A percentile compares a stretch with the other conserved stretches of the same genome.
Conservation (phyloP, 140 eudicot genomes). For the Senecio squalidus region DNA sequence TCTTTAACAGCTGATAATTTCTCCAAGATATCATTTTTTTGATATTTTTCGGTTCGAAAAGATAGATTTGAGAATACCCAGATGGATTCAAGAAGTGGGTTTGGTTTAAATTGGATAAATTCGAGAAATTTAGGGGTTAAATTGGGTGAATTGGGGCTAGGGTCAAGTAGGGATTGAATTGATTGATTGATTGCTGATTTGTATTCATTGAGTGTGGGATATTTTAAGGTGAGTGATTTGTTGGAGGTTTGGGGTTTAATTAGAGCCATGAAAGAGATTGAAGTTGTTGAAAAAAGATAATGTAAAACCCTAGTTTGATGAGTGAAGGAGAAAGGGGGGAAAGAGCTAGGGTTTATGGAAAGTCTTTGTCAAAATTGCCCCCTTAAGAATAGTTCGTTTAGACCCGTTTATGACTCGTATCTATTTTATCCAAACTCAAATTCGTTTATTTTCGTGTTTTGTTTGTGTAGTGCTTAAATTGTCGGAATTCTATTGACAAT, state of each 20-base stretch:
- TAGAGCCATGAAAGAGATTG: slow-evolving; percentile 28
- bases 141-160: slow-evolving; percentile 14
- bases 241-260: slow-evolving; percentile 27
- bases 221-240: slow-evolving; percentile 17
- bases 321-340: not conserved
- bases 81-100: slow-evolving; percentile 62
- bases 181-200: slow-evolving; percentile 36
- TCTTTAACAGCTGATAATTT: slow-evolving; percentile 40
- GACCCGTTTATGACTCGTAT: no score
- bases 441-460: no score
- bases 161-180: slow-evolving; percentile 38
- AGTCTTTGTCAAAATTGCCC: slow-evolving; percentile 1
- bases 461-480: no score
- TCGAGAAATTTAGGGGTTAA: slow-evolving; percentile 42
- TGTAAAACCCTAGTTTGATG: slow-evolving; percentile 42
- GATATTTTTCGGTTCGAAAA: slow-evolving; percentile 17
- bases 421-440: no score
- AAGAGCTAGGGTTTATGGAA: slow-evolving; percentile 26
- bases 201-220: slow-evolving; percentile 42
- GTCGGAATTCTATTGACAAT: no score
- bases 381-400: slow-evolving; percentile 8
- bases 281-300: not conserved
- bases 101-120: slow-evolving; percentile 39
- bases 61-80: slow-evolving; percentile 54
- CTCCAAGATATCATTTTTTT: slow-evolving; percentile 38